Base-by-base conservation (phyloP, 148 eudicot genomes). In the Silene conica region DNA sequence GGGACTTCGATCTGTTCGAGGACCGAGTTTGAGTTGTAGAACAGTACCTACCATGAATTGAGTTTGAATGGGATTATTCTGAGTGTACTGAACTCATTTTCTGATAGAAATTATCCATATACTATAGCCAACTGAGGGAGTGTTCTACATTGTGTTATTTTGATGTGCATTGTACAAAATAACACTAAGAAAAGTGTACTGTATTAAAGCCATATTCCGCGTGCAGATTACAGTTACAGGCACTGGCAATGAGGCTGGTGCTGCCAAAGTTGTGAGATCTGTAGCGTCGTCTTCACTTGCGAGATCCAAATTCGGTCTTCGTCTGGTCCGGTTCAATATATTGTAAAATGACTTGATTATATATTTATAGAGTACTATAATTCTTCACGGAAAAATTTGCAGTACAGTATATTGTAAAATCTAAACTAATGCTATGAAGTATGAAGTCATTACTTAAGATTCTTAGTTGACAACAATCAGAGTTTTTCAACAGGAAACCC, bases 251-350 rank as follows among this genome's bases (percentile, higher is more conserved):
- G 98, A 95, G 82, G 87, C 86, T 50, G 97, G 92, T 76, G 97
- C 96, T 77, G 93, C 90, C 79, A 89, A 89, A 77, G 69, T 95
- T 83, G 98, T 97, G 72, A 95, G 96, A 22, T 88, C 97, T 34
- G 98, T 95, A 69, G 97, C 97, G 38, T 84, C 97, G 50, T 94
- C 98, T 77, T 94, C 98, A 21, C 89, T 94, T 57, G 81, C 87
- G 99, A 84, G 97, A 95, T 90, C 99, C 99, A 71, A 95, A 95
- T 76, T 95, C n/a, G n/a, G n/a, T n/a, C n/a, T n/a, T n/a, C n/a
- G n/a, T n/a, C n/a, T n/a, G n/a, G n/a, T n/a, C n/a, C n/a, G n/a
- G n/a, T n/a, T n/a, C n/a, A n/a, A n/a, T n/a, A n/a, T n/a, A n/a
- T n/a, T n/a, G n/a, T n/a, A n/a, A n/a, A n/a, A n/a, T n/a, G n/a